These are phyloP conservation scores for Xanthoconium separans DNA, from an alignment of 1,284 basidiomycete genomes.

Conservation along the genomic window DNA sequence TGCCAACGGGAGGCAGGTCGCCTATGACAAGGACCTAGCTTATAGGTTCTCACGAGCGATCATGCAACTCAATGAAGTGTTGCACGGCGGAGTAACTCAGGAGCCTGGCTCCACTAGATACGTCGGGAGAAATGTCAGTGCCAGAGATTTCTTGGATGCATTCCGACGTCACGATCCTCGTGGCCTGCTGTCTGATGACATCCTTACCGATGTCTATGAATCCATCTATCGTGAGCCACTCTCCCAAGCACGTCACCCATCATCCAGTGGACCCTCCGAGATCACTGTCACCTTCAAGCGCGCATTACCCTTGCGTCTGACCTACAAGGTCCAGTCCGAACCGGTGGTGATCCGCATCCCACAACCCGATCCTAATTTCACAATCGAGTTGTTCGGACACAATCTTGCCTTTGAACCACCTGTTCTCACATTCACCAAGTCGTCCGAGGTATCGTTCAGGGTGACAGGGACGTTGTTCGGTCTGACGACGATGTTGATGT, in stretches of 20 bases:
- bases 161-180: conserved; percentile 76
- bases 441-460: conserved; percentile 81
- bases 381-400: conserved; percentile 80
- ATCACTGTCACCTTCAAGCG: conserved; percentile 69
- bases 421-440: conserved; percentile 72
- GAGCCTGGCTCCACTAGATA: conserved; percentile 63
- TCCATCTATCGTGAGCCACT: conserved; percentile 74
- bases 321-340: conserved; percentile 83
- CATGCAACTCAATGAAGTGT: conserved; percentile 81
- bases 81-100: conserved; percentile 65
- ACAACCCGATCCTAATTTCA: conserved; percentile 73
- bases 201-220: conserved; percentile 73
- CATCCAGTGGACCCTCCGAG: conserved; percentile 43
- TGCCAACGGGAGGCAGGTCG: conserved; percentile 77
- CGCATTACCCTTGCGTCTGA: conserved; percentile 72
- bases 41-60: conserved; percentile 80
- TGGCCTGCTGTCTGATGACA: conserved; percentile 66
- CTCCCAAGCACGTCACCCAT: conserved; percentile 63
- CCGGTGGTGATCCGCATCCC: conserved; percentile 82
- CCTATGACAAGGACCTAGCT: conserved; percentile 79
- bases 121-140: conserved; percentile 62
- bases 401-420: conserved; percentile 86
- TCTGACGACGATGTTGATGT: conserved; percentile 75
- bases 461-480: conserved; percentile 84
- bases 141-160: conserved; percentile 75